These are phyloP conservation scores for Fusarium miscanthi DNA, from an alignment of 2,329 filamentous ascomycete genomes.

Conservation along the genomic window DNA sequence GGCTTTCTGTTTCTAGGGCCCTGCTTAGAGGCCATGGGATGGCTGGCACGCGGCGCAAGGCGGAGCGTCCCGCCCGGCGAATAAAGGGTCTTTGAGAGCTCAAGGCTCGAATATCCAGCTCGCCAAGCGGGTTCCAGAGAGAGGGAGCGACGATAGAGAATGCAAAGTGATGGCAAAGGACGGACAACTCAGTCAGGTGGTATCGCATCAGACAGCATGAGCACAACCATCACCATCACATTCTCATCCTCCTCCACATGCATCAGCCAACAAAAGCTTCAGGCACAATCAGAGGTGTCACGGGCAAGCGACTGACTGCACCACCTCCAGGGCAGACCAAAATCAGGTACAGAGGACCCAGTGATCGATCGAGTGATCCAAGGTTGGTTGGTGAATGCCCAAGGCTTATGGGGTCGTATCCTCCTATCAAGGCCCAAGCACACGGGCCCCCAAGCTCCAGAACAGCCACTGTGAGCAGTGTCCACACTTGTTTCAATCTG, in stretches of 20 bases:
- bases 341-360: constrained; percentile 38
- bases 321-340: constrained; percentile 21
- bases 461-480: constrained; percentile 29
- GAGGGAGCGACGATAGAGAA: constrained; percentile 9
- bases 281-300: constrained; percentile 20
- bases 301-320: constrained; percentile 30
- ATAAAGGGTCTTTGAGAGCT: constrained; percentile 32
- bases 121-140: constrained; percentile 14
- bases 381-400: constrained; percentile 42
- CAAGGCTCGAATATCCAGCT: constrained; percentile 21
- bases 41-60: constrained; percentile 41
- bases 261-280: constrained; percentile 22
- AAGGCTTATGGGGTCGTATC: constrained; percentile 35
- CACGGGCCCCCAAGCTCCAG: constrained; percentile 22
- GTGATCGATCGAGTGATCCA: constrained; percentile 40
- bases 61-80: constrained; percentile 40
- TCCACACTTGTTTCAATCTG: constrained; percentile 43
- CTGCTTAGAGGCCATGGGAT: constrained; percentile 31
- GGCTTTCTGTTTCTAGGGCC: constrained; percentile 29
- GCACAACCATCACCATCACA: constrained; percentile 37
- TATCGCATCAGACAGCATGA: constrained; percentile 34
- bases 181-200: constrained; percentile 35
- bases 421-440: constrained; percentile 40
- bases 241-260: constrained; percentile 23
- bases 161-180: constrained; percentile 28